Conservation (phyloP, 176 grass and related monocot species). For the Paspalum notatum region DNA sequence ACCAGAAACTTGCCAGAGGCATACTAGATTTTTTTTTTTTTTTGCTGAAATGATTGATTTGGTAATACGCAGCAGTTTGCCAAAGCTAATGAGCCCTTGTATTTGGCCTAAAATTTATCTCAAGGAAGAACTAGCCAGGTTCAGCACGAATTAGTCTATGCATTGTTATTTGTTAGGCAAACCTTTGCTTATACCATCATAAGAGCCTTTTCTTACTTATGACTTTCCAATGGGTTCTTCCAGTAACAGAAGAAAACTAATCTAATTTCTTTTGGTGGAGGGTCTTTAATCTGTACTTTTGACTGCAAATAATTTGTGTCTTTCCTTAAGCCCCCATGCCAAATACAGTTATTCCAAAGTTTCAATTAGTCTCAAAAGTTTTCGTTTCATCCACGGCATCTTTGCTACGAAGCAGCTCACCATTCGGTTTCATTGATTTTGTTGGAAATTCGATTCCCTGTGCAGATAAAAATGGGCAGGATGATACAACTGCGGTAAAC, state of each 20-base stretch:
- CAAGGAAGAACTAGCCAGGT: not conserved
- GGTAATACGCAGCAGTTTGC: not conserved
- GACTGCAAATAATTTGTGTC: not conserved
- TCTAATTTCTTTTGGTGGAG: not conserved
- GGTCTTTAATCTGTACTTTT: not conserved
- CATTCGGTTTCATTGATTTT: not conserved
- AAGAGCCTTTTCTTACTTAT: not conserved
- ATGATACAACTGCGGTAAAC: slow-evolving; percentile 22
- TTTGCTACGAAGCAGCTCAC: too few relatives aligned
- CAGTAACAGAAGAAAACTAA: not conserved
- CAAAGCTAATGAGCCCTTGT: not conserved
- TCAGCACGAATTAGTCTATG: not conserved
- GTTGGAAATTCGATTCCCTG: slow-evolving; percentile 19
- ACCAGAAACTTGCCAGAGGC: not conserved
- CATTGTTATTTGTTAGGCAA: not conserved
- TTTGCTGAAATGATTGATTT: too few relatives aligned
- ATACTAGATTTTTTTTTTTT: not conserved
- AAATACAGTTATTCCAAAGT: not conserved
- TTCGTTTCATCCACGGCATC: too few relatives aligned
- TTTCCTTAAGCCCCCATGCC: not conserved
- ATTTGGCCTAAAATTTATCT: not conserved
- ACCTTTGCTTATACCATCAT: too few relatives aligned
- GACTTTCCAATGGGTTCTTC: not conserved
- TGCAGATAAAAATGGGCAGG: slow-evolving; percentile 43
- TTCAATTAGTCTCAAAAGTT: not conserved